phyloP scores from a whole-genome alignment of 495 filamentous ascomycete genomes.

The Hypoxylon trugodes region DNA sequence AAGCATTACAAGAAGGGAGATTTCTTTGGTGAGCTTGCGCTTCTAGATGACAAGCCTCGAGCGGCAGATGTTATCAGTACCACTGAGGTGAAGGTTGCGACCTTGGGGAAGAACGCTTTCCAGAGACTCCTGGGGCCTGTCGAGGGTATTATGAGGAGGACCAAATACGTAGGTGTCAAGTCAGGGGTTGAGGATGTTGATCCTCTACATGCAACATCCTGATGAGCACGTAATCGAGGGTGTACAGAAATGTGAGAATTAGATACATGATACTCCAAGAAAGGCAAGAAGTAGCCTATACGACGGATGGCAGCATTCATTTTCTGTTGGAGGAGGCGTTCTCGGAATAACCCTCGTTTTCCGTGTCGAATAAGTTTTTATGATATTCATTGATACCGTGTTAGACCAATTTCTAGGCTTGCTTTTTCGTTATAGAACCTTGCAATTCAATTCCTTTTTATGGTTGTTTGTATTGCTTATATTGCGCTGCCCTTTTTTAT shows the following conservation, averaged over 20 bases:
- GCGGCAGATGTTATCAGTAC: slow-evolving; percentile 87
- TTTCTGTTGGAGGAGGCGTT: slow-evolving; percentile 42
- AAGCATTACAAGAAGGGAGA: slow-evolving; percentile 88
- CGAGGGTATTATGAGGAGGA: slow-evolving; percentile 92
- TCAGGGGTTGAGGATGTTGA: slow-evolving; percentile 62
- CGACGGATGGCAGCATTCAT: slow-evolving; percentile 36
- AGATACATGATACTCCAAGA: slow-evolving; percentile 29
- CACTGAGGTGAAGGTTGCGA: slow-evolving; percentile 93
- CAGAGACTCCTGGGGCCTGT: slow-evolving; percentile 92
- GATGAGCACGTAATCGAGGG: not conserved
- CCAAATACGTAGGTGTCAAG: slow-evolving; percentile 61
- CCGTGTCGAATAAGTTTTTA: slow-evolving; percentile 29
- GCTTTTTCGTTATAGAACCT: slow-evolving; percentile 4
- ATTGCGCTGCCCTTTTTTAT: too few species aligned
- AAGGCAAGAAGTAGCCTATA: slow-evolving; percentile 23
- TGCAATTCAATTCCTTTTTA: not conserved
- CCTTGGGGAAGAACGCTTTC: slow-evolving; percentile 91
- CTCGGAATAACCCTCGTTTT: slow-evolving; percentile 38
- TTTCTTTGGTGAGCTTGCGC: slow-evolving; percentile 94
- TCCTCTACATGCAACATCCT: slow-evolving; percentile 52
- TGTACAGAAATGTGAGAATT: slow-evolving; percentile 13
- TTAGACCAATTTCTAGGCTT: slow-evolving; percentile 18
- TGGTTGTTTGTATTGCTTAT: too few species aligned
- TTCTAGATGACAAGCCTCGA: slow-evolving; percentile 91
- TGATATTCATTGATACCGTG: slow-evolving; percentile 41